These are phyloP conservation scores for Leishmania aethiopica DNA, from an alignment of 208 protist species.

Conservation along the genomic window DNA sequence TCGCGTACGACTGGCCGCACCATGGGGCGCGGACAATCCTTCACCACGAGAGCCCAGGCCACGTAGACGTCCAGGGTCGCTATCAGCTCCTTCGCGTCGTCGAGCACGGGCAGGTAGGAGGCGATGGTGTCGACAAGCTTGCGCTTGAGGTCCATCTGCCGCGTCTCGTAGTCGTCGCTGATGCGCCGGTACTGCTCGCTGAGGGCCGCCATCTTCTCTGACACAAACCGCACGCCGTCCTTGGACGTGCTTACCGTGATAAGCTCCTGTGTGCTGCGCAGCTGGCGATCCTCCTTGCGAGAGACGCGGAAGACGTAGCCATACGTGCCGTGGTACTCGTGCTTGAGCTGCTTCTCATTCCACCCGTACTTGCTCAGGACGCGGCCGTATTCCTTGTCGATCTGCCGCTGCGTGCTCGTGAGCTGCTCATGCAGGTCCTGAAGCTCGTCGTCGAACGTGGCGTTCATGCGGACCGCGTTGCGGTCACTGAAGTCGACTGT, in stretches of 20 bases:
- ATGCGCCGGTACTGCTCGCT: slow-evolving; percentile 81
- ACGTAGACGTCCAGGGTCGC: slow-evolving; percentile 95
- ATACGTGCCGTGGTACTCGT: slow-evolving; percentile 86
- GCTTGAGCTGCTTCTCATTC: slow-evolving; percentile 92
- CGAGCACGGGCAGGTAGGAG: slow-evolving; percentile 95
- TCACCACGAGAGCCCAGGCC: slow-evolving; percentile 89
- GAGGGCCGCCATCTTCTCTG: slow-evolving; percentile 81
- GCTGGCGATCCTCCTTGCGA: slow-evolving; percentile 90
- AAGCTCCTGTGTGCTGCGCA: slow-evolving; percentile 83
- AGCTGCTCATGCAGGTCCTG: slow-evolving; percentile 78
- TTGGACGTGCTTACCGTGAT: slow-evolving; percentile 90
- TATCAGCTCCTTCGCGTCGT: slow-evolving; percentile 93
- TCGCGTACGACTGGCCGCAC: slow-evolving; percentile 80
- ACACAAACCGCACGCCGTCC: slow-evolving; percentile 95
- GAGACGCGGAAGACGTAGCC: slow-evolving; percentile 93
- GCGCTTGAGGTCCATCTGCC: slow-evolving; percentile 86
- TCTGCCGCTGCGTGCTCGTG: slow-evolving; percentile 50
- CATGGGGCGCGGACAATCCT: slow-evolving; percentile 89
- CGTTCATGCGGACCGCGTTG: slow-evolving; percentile 85
- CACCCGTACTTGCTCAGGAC: slow-evolving; percentile 76
- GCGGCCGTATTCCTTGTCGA: slow-evolving; percentile 77
- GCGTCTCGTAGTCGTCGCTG: slow-evolving; percentile 71
- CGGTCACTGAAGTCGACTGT: slow-evolving; percentile 86
- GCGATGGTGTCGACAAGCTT: slow-evolving; percentile 94
- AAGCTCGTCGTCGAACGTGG: slow-evolving; percentile 95